Evolutionary conservation across 2,329 filamentous ascomycete genomes (phyloP).

Genomic region (Tolypocladium inflatum): DNA sequence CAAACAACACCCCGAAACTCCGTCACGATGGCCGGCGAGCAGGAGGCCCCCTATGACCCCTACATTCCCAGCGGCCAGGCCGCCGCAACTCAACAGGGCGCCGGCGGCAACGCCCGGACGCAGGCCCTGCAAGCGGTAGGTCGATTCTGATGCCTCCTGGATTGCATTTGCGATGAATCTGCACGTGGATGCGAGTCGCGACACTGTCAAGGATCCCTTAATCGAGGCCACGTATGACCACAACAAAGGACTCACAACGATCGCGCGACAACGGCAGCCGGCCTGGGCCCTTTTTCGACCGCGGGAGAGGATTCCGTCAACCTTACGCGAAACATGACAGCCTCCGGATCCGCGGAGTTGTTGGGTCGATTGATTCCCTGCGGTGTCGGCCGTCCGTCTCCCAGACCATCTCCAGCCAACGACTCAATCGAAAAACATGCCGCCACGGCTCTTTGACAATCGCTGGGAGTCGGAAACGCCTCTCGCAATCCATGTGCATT

Average conservation of each 20-base stretch:
- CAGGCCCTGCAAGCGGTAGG: constrained; percentile 77
- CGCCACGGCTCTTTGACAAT: background rate
- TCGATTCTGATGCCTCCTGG: constrained; percentile 5
- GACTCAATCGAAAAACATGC: no score
- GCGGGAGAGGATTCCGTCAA: background rate
- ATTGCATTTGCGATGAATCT: background rate
- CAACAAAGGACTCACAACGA: background rate
- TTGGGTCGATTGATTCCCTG: background rate
- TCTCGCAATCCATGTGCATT: background rate
- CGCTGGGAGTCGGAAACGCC: no score
- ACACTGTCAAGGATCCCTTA: background rate
- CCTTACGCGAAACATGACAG: background rate
- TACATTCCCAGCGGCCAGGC: constrained; percentile 69
- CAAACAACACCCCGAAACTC: background rate
- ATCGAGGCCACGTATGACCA: background rate
- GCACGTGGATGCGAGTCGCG: background rate
- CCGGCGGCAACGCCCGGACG: constrained; percentile 40
- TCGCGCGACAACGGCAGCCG: background rate
- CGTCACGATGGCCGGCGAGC: constrained; percentile 37
- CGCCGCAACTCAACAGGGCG: constrained; percentile 29
- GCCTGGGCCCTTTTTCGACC: background rate
- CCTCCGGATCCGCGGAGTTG: background rate
- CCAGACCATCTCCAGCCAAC: background rate
- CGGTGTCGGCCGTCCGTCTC: background rate
- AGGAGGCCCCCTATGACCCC: constrained; percentile 69